phyloP scores from a whole-genome alignment of 2,329 filamentous ascomycete species.

The Cladosporium colombiae region DNA sequence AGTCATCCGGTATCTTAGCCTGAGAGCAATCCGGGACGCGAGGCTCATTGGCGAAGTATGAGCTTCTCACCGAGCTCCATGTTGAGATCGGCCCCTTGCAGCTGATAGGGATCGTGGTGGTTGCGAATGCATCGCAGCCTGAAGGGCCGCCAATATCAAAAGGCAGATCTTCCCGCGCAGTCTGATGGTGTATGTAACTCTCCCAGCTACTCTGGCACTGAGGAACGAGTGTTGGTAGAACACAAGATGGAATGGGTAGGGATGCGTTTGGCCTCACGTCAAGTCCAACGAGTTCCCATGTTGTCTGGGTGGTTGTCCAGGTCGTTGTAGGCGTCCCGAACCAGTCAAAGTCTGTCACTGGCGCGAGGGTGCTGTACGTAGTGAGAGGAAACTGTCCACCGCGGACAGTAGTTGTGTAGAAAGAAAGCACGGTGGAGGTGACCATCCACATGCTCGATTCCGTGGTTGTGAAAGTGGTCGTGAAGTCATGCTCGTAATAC shows the following conservation, averaged over 20 bases:
- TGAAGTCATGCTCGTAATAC: neutral
- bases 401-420: neutral
- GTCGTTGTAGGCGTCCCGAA: slow-evolving; percentile 2
- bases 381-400: slow-evolving; percentile 7
- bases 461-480: neutral
- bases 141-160: neutral
- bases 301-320: neutral
- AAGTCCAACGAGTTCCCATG: neutral
- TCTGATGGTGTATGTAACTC: neutral
- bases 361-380: neutral
- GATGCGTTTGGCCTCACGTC: neutral
- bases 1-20: slow-evolving; percentile 3
- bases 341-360: slow-evolving; percentile 3
- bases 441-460: neutral
- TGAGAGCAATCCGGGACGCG: neutral
- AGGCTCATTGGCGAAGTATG: neutral
- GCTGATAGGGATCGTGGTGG: neutral
- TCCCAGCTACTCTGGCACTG: slow-evolving; percentile 15
- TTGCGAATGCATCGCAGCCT: neutral
- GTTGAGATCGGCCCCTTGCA: neutral
- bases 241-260: neutral
- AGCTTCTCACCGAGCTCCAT: neutral
- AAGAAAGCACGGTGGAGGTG: neutral
- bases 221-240: neutral
- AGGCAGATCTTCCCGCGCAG: neutral